These are phyloP conservation scores for Leccinum fibrillosum DNA, from an alignment of 768 basidiomycete genomes.

Conservation along the genomic window DNA sequence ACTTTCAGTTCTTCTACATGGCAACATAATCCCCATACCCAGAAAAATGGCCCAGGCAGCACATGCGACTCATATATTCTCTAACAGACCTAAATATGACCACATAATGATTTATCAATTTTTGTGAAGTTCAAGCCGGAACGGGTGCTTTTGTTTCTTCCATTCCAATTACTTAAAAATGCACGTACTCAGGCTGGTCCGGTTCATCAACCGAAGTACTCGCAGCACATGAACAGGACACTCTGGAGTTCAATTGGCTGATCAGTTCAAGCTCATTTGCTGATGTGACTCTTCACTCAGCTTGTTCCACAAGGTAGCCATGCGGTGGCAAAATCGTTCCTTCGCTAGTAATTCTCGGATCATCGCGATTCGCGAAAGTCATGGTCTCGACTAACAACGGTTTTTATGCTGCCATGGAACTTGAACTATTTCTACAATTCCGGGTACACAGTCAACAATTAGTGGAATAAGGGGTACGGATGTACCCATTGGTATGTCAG, in stretches of 20 bases:
- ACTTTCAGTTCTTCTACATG: too few relatives aligned
- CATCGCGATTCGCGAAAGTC: background rate
- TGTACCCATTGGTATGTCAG: background rate
- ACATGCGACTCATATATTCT: too few relatives aligned
- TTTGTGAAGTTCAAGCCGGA: background rate
- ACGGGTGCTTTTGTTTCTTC: background rate
- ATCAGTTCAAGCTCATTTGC: background rate
- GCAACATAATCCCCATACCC: too few relatives aligned
- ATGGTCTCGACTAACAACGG: background rate
- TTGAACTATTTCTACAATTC: background rate
- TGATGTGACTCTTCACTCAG: background rate
- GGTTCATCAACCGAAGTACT: background rate
- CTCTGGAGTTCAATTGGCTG: background rate
- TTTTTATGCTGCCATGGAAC: background rate
- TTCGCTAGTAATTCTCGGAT: too few relatives aligned
- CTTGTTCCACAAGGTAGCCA: conserved; percentile 5
- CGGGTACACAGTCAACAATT: background rate
- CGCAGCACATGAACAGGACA: background rate
- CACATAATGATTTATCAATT: too few relatives aligned
- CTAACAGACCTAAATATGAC: too few relatives aligned
- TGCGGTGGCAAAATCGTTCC: background rate
- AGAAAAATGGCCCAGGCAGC: too few relatives aligned
- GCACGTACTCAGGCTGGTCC: background rate
- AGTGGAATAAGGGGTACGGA: background rate
- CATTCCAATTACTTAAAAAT: background rate